phyloP scores from a whole-genome alignment of 2,329 filamentous ascomycete genomes.

The Nemania bipapillata region DNA sequence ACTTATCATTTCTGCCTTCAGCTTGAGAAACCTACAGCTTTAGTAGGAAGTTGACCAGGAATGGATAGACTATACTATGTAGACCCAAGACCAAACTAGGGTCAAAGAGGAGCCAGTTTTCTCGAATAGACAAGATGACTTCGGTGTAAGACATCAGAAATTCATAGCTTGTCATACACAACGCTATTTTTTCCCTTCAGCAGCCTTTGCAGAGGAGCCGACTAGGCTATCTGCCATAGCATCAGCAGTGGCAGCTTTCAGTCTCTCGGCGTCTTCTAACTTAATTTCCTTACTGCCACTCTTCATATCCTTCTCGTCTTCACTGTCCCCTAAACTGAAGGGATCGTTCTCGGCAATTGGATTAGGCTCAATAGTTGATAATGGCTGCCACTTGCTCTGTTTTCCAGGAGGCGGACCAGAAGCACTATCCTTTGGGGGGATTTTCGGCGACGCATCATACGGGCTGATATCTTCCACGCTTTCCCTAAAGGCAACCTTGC shows the following conservation, averaged over 20 bases:
- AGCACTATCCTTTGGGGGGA: slow-evolving; percentile 62
- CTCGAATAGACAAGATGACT: slow-evolving; percentile 14
- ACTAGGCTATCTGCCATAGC: slow-evolving; percentile 68
- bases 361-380: slow-evolving; percentile 84
- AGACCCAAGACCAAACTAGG: not conserved
- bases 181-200: slow-evolving; percentile 43
- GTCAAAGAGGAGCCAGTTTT: not conserved
- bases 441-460: slow-evolving; percentile 73
- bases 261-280: slow-evolving; percentile 67
- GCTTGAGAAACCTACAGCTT: not conserved
- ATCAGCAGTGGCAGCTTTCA: slow-evolving; percentile 73
- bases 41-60: not conserved
- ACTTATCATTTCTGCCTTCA: not conserved
- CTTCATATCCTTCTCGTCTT: slow-evolving; percentile 87
- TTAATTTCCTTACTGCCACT: slow-evolving; percentile 65
- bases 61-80: not conserved
- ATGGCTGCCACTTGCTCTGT: slow-evolving; percentile 95
- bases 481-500: slow-evolving; percentile 69
- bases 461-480: slow-evolving; percentile 82
- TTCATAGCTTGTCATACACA: slow-evolving; percentile 3
- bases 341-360: slow-evolving; percentile 92
- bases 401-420: slow-evolving; percentile 64
- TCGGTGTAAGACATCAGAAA: slow-evolving; percentile 12
- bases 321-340: slow-evolving; percentile 94
- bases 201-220: slow-evolving; percentile 52